Percentiles rank a stretch among this genome's conserved stretches.
These are phyloP conservation scores for Alternaria sp. DNA, from an alignment of 2,329 filamentous ascomycete species.

Conservation along the genomic window DNA sequence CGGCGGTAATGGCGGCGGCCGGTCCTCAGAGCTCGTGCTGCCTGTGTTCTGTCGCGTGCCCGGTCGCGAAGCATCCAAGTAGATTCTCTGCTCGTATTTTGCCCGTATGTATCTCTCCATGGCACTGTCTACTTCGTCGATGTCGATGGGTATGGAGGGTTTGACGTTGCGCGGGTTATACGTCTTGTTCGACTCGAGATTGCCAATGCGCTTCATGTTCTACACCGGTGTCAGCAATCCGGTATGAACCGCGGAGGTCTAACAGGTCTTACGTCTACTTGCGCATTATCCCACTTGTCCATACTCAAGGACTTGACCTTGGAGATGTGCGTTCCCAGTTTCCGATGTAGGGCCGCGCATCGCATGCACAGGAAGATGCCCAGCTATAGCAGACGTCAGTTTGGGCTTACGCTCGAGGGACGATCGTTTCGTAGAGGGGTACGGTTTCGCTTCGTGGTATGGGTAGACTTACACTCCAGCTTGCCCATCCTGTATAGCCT, in stretches of 20 bases:
- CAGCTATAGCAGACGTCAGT: constrained; percentile 63
- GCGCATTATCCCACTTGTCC: constrained; percentile 95
- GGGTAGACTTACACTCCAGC: constrained; percentile 79
- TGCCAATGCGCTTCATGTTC: constrained; percentile 95
- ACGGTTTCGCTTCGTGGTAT: not conserved
- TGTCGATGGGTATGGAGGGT: constrained; percentile 84
- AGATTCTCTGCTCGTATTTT: constrained; percentile 79
- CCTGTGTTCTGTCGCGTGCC: constrained; percentile 62
- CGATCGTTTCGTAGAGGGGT: not conserved
- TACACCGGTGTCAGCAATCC: constrained; percentile 49
- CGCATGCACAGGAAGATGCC: constrained; percentile 98
- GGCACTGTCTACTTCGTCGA: constrained; percentile 88
- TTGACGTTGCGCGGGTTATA: constrained; percentile 88
- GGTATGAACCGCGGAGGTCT: not conserved
- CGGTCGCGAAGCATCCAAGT: constrained; percentile 50
- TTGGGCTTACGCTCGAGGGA: not conserved
- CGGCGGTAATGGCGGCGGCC: constrained; percentile 64
- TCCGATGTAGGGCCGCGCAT: constrained; percentile 92
- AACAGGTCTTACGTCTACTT: constrained; percentile 79
- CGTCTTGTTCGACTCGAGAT: constrained; percentile 80
- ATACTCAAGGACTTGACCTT: constrained; percentile 99
- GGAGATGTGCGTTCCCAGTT: constrained; percentile 95
- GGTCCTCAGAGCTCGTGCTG: constrained; percentile 63
- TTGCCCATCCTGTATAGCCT: constrained; percentile 77
- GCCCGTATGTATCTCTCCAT: constrained; percentile 96